Evolutionary conservation across 768 basidiomycete genomes (phyloP).

Genomic region (Termitomyces sp.): DNA sequence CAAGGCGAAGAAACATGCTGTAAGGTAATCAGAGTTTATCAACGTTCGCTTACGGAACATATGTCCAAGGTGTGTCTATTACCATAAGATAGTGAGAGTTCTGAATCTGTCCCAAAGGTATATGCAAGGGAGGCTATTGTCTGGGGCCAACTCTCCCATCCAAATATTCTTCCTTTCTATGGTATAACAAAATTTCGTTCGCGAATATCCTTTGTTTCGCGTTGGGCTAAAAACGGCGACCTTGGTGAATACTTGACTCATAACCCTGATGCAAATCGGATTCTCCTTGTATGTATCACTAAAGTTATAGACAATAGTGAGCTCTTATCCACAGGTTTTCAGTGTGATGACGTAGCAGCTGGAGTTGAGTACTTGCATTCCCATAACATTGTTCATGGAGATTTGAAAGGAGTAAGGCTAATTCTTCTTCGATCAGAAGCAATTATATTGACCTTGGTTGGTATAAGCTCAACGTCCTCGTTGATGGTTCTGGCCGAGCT

Average conservation of each 20-base stretch:
- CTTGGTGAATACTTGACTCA: conserved; percentile 21
- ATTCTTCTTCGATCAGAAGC: background rate
- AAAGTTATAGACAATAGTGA: background rate
- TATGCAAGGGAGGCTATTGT: conserved; percentile 12
- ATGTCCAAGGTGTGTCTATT: conserved; percentile 1
- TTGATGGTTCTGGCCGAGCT: conserved; percentile 16
- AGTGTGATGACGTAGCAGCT: conserved; percentile 16
- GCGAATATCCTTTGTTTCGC: conserved; percentile 27
- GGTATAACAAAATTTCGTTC: conserved; percentile 18
- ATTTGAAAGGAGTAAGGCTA: background rate
- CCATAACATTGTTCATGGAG: background rate
- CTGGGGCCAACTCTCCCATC: conserved; percentile 20
- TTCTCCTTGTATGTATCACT: conserved; percentile 22
- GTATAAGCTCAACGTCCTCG: conserved; percentile 19
- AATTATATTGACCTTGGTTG: background rate
- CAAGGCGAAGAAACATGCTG: background rate
- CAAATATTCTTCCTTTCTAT: conserved; percentile 22
- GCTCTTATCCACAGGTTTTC: background rate
- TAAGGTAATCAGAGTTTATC: background rate
- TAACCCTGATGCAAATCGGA: conserved; percentile 17
- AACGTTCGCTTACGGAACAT: background rate
- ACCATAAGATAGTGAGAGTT: background rate
- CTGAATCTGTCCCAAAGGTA: background rate
- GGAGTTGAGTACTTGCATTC: conserved; percentile 14
- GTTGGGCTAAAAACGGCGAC: conserved; percentile 13